Base-by-base conservation (phyloP, 2,329 filamentous ascomycete species). In the Xylaria hypoxylon region DNA sequence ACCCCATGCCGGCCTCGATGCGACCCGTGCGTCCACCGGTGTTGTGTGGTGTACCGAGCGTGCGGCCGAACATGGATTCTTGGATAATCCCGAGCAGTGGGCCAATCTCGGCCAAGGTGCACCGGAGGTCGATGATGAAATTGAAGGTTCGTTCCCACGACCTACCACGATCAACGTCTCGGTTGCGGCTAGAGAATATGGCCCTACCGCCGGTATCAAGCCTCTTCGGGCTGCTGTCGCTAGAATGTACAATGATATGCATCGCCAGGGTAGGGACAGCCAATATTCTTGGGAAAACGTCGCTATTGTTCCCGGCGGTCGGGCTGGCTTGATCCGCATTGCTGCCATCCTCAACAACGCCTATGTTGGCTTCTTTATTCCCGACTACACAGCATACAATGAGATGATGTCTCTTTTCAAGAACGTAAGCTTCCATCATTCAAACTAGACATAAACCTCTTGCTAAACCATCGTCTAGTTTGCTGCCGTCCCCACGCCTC, bases 201-300 rank as follows among this genome's bases (percentile, higher is more conserved):
- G 93, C 42, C 95, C 95, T 33, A 97, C 94, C 5, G 94, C 95
- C 44, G 95, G 95, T 75, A 98, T 97, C 84, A 95, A 93, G 82
- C 90, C 93, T 28, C 84, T 98, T 71, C 87, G 95, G 73, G 92
- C 93, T 76, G 95, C 95, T 19, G 94, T 98, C 50, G 95, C 95
- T 64, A 89, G 90, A 66, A 86, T 98, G 68, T 98, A 98, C 86
- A 98, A 98, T 76, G 91, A 91, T 79, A 92, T 95, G 79, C 95
- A 97, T 76, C 90, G 95, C 70, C 83, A 95, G 81, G 93, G 92
- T 76, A 96, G 96, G 83, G 86, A 89, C 11, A 95, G 91, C 80
- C 86, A 96, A 81, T 98, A 98, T 79, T 96, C 92, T 5, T 97
- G 93, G 92, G 95, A 98, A 84, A 98, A 98, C 79, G 95, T 97